Evolutionary conservation across 495 filamentous ascomycete genomes (phyloP).

Genomic region (Penicillium coffeae): DNA sequence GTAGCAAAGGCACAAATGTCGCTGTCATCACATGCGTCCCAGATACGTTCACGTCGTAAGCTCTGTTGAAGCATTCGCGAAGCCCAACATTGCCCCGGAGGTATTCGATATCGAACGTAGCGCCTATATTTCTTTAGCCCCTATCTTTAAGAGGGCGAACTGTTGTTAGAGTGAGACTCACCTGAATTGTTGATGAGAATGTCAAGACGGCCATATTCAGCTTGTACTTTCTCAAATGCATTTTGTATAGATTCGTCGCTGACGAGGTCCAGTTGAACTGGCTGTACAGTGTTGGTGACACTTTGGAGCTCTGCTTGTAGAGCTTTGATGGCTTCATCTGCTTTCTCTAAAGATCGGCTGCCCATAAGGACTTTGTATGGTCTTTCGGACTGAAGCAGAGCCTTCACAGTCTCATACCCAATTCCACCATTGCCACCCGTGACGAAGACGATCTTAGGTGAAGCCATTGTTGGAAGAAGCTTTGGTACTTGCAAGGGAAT

Average conservation of each 20-base stretch:
- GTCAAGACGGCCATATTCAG: slow-evolving; percentile 35
- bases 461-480: slow-evolving; percentile 6
- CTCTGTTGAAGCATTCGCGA: slow-evolving; percentile 41
- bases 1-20: slow-evolving; percentile 46
- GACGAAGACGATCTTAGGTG: slow-evolving; percentile 4
- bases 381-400: slow-evolving; percentile 3
- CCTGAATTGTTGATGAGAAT: slow-evolving; percentile 43
- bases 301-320: slow-evolving; percentile 4
- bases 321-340: slow-evolving; percentile 3
- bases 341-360: slow-evolving; percentile 10
- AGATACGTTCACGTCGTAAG: slow-evolving; percentile 47
- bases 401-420: slow-evolving; percentile 16
- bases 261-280: slow-evolving; percentile 31
- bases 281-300: slow-evolving; percentile 9
- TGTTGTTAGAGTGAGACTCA: too few relatives aligned
- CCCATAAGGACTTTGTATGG: slow-evolving; percentile 12
- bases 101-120: slow-evolving; percentile 26
- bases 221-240: slow-evolving; percentile 24
- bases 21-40: slow-evolving; percentile 44
- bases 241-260: slow-evolving; percentile 29
- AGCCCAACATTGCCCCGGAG: slow-evolving; percentile 26
- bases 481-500: too few relatives aligned
- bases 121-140: slow-evolving; percentile 18
- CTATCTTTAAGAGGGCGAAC: too few relatives aligned
- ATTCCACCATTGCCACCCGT: slow-evolving; percentile 15